Percentiles rank a stretch among this genome's conserved stretches.
Evolutionary conservation across 2,329 filamentous ascomycete species (phyloP).

Genomic region (Pestalotiopsis sp.): DNA sequence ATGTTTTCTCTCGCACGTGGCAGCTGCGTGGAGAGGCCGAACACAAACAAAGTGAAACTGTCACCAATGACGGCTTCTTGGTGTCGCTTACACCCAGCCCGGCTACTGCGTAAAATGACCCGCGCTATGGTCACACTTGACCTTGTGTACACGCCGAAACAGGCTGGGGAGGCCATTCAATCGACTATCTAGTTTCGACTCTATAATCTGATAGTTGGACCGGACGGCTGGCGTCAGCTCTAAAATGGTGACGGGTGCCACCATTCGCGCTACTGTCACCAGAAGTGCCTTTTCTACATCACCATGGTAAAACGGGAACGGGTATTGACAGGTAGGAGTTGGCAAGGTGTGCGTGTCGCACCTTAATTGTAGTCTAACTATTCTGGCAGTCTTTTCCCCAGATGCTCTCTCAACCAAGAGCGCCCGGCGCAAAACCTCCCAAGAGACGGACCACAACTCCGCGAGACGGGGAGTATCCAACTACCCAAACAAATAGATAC

Average conservation of each 20-base stretch:
- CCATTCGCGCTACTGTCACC: neutral
- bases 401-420: neutral
- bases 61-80: neutral
- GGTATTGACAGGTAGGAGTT: conserved; percentile 6
- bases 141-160: neutral
- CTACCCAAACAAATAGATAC: conserved; percentile 14
- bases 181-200: neutral
- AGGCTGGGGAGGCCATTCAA: neutral
- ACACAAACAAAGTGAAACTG: too few species aligned
- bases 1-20: too few species aligned
- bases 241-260: neutral
- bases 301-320: neutral
- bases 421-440: neutral
- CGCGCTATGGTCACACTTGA: neutral
- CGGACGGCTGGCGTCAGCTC: neutral
- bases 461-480: conserved; percentile 13
- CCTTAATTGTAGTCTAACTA: conserved; percentile 14
- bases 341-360: conserved; percentile 16
- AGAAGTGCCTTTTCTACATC: neutral
- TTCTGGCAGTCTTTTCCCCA: neutral
- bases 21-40: too few species aligned
- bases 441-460: conserved; percentile 10
- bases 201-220: neutral
- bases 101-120: neutral
- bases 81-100: neutral